Conservation (phyloP, 345 rosid genomes). For the Psidium friedrichsthalianum region DNA sequence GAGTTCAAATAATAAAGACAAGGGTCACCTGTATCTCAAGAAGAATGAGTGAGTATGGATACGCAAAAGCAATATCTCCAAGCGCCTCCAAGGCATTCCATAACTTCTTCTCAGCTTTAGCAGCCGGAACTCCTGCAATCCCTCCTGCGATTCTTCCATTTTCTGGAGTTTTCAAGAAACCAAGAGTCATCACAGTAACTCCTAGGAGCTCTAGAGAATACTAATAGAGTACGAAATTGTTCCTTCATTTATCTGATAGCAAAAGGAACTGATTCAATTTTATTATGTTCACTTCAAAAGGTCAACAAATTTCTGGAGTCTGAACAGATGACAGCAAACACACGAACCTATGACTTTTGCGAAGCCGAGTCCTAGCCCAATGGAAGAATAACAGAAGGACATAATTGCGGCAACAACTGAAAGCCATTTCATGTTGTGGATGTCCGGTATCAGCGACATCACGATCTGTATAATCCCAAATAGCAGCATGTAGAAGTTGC, state of each 20-base stretch:
- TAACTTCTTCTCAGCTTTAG: conserved; percentile 12
- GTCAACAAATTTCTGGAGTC: neutral
- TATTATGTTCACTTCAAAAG: neutral
- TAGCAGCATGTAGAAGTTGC: conserved; percentile 16
- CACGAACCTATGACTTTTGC: conserved; percentile 25
- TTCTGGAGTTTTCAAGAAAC: conserved; percentile 20
- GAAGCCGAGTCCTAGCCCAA: conserved; percentile 36
- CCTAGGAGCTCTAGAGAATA: conserved; percentile 26
- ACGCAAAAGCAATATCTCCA: conserved; percentile 41
- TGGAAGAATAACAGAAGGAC: conserved; percentile 35
- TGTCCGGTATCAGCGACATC: conserved; percentile 31
- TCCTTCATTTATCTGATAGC: neutral
- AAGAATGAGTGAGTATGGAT: conserved; percentile 21
- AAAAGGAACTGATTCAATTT: neutral
- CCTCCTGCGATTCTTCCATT: conserved; percentile 22
- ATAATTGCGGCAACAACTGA: conserved; percentile 30
- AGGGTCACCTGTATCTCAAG: conserved; percentile 30
- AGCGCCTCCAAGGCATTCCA: conserved; percentile 27
- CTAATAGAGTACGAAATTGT: conserved; percentile 15
- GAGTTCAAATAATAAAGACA: neutral
- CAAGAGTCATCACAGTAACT: conserved; percentile 21
- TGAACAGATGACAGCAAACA: neutral
- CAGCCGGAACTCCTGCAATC: conserved; percentile 18
- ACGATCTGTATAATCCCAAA: conserved; percentile 30
- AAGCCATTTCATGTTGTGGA: conserved; percentile 36